Conservation (phyloP, 257 asterid genomes). For the Ilex aquifolium region DNA sequence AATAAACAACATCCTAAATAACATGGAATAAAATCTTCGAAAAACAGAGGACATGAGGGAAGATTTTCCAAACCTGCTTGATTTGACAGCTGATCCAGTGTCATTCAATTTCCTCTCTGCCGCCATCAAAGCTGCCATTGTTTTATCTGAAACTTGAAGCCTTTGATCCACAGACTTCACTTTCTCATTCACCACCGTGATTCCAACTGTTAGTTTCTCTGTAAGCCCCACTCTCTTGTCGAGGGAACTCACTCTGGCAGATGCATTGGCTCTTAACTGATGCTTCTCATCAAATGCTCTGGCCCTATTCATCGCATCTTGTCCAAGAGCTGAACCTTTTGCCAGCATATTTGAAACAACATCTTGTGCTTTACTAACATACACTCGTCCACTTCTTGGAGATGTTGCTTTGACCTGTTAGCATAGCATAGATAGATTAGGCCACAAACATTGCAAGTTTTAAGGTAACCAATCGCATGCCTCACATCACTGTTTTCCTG, state of each 20-base stretch:
- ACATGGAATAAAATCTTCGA: not conserved
- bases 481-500: no score
- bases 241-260: slow-evolving; percentile 77
- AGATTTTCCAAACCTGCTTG: slow-evolving; percentile 71
- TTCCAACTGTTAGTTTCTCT: slow-evolving; percentile 81
- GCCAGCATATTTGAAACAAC: slow-evolving; percentile 87
- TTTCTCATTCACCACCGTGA: slow-evolving; percentile 79
- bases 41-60: slow-evolving; percentile 1
- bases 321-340: slow-evolving; percentile 83
- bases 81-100: slow-evolving; percentile 96
- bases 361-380: slow-evolving; percentile 85
- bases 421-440: slow-evolving; percentile 17
- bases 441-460: no score
- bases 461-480: no score
- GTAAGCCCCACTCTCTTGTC: slow-evolving; percentile 82
- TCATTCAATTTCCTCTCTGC: slow-evolving; percentile 87
- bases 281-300: slow-evolving; percentile 96
- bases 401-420: slow-evolving; percentile 50
- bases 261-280: slow-evolving; percentile 79
- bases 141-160: slow-evolving; percentile 93
- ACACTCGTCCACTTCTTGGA: slow-evolving; percentile 43
- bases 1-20: not conserved
- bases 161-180: slow-evolving; percentile 90
- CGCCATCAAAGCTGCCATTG: slow-evolving; percentile 91
- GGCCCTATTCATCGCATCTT: slow-evolving; percentile 91